Evolutionary conservation across 257 asterid genomes (phyloP).

Genomic region (Nicotiana knightiana): DNA sequence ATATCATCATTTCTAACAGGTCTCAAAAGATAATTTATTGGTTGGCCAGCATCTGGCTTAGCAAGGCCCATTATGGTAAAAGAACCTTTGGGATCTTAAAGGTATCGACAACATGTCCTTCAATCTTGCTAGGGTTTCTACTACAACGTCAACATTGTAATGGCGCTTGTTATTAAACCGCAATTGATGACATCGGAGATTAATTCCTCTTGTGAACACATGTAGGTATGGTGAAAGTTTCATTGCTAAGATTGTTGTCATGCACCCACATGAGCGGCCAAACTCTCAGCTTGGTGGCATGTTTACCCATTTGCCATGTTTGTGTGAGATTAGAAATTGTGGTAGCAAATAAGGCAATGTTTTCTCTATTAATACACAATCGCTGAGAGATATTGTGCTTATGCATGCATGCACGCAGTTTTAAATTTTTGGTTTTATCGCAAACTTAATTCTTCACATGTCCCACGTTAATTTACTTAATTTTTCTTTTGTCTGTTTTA

Average conservation of each 20-base stretch:
- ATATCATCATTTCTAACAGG: background rate
- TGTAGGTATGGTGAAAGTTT: background rate
- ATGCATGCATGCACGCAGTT: background rate
- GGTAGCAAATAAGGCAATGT: background rate
- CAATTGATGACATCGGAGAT: background rate
- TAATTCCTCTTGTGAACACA: background rate
- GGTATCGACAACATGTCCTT: background rate
- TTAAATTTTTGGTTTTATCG: background rate
- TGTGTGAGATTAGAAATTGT: background rate
- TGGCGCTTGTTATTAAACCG: background rate
- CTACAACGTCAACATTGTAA: background rate
- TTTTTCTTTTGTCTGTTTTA: background rate
- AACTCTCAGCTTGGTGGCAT: background rate
- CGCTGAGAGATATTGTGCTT: background rate
- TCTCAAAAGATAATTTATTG: background rate
- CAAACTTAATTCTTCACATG: background rate
- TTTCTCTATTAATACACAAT: background rate
- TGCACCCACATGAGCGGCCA: background rate
- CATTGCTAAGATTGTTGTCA: background rate
- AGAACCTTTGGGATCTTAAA: background rate
- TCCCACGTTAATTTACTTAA: background rate
- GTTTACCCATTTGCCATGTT: background rate
- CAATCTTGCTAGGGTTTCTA: background rate
- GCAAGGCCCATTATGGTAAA: background rate
- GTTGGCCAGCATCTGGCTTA: background rate